A percentile compares a stretch with the other conserved stretches of the same genome.
These are phyloP conservation scores for Aspergillus bridgeri DNA, from an alignment of 495 filamentous ascomycete genomes.

Conservation along the genomic window DNA sequence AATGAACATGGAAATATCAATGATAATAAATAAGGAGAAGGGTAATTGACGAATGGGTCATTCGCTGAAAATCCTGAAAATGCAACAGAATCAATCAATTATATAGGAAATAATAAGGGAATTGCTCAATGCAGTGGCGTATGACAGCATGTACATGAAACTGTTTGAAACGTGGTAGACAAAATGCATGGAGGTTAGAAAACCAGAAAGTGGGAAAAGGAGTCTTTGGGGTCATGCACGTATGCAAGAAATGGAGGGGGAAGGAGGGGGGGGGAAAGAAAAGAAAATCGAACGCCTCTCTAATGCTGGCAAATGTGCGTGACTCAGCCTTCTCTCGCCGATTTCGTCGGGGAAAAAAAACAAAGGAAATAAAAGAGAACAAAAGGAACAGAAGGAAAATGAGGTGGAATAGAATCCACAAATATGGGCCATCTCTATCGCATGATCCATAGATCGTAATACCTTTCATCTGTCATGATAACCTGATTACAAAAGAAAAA, in stretches of 20 bases:
- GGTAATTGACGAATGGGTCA: conserved; percentile 11
- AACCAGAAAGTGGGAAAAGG: conserved; percentile 12
- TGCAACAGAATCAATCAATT: conserved; percentile 20
- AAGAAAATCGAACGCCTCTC: conserved; percentile 25
- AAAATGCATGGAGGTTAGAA: conserved; percentile 7
- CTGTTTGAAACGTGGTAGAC: conserved; percentile 11
- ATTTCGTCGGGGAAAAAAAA: conserved; percentile 10
- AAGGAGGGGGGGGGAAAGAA: conserved; percentile 7
- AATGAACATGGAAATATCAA: not conserved
- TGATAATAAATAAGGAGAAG: conserved; percentile 5
- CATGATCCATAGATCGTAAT: conserved; percentile 48
- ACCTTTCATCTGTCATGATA: conserved; percentile 43
- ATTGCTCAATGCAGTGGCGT: conserved; percentile 27
- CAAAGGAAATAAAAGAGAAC: conserved; percentile 15
- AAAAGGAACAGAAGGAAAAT: conserved; percentile 19
- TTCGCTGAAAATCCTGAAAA: conserved; percentile 33
- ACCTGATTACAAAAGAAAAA: conserved; percentile 28
- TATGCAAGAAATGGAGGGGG: conserved; percentile 16
- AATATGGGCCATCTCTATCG: conserved; percentile 43
- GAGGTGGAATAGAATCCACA: conserved; percentile 18
- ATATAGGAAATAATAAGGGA: conserved; percentile 2
- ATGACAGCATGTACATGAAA: conserved; percentile 26
- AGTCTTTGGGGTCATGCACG: conserved; percentile 22
- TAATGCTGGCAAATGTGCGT: conserved; percentile 28
- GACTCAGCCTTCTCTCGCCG: conserved; percentile 17